Percentiles rank a stretch among this genome's conserved stretches.
Evolutionary conservation across 257 asterid species (phyloP).

Genomic region (Nemophila menziesii): DNA sequence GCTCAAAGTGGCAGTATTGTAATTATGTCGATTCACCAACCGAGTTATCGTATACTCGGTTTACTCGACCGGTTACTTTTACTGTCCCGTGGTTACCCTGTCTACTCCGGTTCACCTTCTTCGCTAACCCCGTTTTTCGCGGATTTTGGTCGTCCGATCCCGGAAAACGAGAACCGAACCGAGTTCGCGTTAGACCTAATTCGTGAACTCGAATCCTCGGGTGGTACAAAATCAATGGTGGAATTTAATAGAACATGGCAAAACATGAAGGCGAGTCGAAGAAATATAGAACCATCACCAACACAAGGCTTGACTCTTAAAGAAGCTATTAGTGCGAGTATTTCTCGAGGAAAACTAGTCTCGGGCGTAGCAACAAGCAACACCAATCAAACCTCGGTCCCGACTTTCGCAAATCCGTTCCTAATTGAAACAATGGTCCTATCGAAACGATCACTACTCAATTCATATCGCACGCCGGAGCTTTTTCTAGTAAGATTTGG

Average conservation of each 20-base stretch:
- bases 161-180: slow-evolving; percentile 22
- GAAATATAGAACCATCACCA: not conserved
- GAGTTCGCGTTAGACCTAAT: slow-evolving; percentile 35
- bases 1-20: slow-evolving; percentile 42
- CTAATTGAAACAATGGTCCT: slow-evolving; percentile 46
- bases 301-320: slow-evolving; percentile 33
- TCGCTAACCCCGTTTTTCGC: slow-evolving; percentile 18
- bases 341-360: slow-evolving; percentile 65
- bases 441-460: slow-evolving; percentile 43
- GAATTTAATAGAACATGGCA: slow-evolving; percentile 66
- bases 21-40: slow-evolving; percentile 39
- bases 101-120: slow-evolving; percentile 25
- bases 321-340: slow-evolving; percentile 62
- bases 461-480: slow-evolving; percentile 61
- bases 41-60: slow-evolving; percentile 33
- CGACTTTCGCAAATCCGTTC: slow-evolving; percentile 49
- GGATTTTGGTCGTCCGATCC: slow-evolving; percentile 31
- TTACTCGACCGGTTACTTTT: slow-evolving; percentile 23
- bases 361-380: slow-evolving; percentile 29
- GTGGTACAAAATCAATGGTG: slow-evolving; percentile 50
- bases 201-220: slow-evolving; percentile 45
- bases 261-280: slow-evolving; percentile 14
- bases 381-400: slow-evolving; percentile 24
- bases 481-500: slow-evolving; percentile 44
- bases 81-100: slow-evolving; percentile 28